Evolutionary conservation across 352 stramenopile genomes (phyloP), one percentile per base, ranked within the genome.

Genomic region (Globisporangium yorkense): DNA sequence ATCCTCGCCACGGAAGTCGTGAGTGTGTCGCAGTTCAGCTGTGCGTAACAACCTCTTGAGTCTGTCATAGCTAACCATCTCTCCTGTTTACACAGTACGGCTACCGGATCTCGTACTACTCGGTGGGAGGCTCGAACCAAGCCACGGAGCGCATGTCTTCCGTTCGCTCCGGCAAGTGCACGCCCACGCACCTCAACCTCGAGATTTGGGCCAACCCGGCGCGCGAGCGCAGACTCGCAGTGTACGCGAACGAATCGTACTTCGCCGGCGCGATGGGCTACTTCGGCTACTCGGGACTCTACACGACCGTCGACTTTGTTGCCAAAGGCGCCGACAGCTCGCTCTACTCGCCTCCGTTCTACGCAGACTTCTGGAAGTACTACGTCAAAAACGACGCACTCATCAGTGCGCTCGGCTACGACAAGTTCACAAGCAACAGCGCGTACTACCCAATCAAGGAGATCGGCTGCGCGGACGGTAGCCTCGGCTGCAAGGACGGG

Each of bases 211-310:
- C 48, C 18, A 55, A 66, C 0, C 57, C 67, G 0, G 73, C 64
- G 5, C 75, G 71, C 1, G 66, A 83, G 21, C 49, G 51, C 3
- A 35, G 21, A 8, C 53, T 87, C 13, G 54, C 53, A 15, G 54
- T 79, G 24, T 87, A 82, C 56, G 61, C 67, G 10, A 86, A 89
- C 55, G 75, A 84, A n/a, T 74, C 65, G 20, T 83, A 73, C 44
- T 29, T 46, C 0, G 66, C 56, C 0, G 77, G 77, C 5, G 59
- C 55, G 2, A 39, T 80, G 2, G 74, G 74, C 0, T 85, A 84
- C 58, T 66, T 73, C 0, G 71, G 75, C 6, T 59, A 67, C 5
- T 68, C 72, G 16, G 75, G 77, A 0, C 24, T 87, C 9, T 88
- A 84, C 62, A 86, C 75, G 0, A 74, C 68, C 3, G 54, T 51